Evolutionary conservation across 169 alveolate genomes (phyloP).

Genomic region (Cryptosporidium sp.): DNA sequence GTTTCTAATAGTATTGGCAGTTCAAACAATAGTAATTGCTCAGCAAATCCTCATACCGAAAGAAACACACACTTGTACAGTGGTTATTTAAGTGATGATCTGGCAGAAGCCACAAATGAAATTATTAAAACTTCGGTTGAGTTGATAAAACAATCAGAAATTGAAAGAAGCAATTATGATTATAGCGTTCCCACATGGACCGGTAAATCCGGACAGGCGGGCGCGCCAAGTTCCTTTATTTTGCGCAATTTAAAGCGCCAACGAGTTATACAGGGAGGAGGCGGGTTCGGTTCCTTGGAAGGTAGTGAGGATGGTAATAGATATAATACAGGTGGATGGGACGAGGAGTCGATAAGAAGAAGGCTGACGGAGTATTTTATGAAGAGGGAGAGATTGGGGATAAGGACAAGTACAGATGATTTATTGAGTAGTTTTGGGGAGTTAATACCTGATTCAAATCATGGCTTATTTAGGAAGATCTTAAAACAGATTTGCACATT

Average conservation of each 20-base stretch:
- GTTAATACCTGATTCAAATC: slow-evolving; percentile 52
- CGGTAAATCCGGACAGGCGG: slow-evolving; percentile 78
- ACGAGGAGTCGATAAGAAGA: slow-evolving; percentile 41
- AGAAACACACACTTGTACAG: neutral
- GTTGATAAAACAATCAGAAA: slow-evolving; percentile 32
- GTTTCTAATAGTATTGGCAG: slow-evolving; percentile 42
- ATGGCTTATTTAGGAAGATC: slow-evolving; percentile 37
- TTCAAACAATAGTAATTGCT: neutral
- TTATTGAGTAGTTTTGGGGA: slow-evolving; percentile 49
- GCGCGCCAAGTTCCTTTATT: slow-evolving; percentile 75
- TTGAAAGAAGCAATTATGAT: slow-evolving; percentile 55
- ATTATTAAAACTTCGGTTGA: slow-evolving; percentile 29
- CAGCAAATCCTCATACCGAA: neutral
- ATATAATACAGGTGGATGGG: slow-evolving; percentile 3
- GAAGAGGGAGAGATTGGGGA: slow-evolving; percentile 56
- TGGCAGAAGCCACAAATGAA: slow-evolving; percentile 50
- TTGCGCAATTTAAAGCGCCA: slow-evolving; percentile 48
- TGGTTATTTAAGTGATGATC: neutral
- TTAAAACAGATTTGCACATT: slow-evolving; percentile 27
- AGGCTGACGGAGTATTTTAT: slow-evolving; percentile 47
- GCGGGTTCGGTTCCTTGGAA: neutral
- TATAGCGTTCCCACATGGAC: slow-evolving; percentile 79
- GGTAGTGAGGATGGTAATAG: neutral
- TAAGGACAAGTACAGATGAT: slow-evolving; percentile 66
- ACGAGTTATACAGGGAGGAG: neutral